Percentiles rank a stretch among this genome's conserved stretches.
Conservation (phyloP, 2,329 filamentous ascomycete species). For the Catunica adiposa region DNA sequence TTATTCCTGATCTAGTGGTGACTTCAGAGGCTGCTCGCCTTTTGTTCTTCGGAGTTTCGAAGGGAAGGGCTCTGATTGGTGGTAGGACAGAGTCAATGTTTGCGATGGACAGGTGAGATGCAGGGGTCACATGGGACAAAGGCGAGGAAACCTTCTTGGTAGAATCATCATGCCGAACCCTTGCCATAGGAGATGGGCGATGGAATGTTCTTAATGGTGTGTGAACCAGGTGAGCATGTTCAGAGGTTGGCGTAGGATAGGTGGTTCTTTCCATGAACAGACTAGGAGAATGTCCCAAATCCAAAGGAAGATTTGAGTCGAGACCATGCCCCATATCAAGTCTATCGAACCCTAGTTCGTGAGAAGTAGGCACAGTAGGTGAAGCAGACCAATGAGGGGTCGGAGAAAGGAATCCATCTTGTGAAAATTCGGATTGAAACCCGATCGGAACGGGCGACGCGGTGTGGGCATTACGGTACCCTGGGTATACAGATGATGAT, state of each 20-base stretch:
- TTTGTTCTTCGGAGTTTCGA: neutral
- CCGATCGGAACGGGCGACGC: constrained; percentile 9
- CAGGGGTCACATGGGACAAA: too few relatives aligned
- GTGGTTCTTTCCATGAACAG: too few relatives aligned
- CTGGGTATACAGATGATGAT: neutral
- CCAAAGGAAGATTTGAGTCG: neutral
- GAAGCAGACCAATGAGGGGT: neutral
- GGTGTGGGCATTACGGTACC: constrained; percentile 8
- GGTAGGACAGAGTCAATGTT: constrained; percentile 9
- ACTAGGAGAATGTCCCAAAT: neutral
- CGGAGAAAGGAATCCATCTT: neutral
- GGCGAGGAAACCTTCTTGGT: too few relatives aligned
- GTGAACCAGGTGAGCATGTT: too few relatives aligned
- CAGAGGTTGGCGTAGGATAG: too few relatives aligned
- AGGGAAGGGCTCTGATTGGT: constrained; percentile 11
- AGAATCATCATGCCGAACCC: neutral
- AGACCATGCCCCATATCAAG: neutral
- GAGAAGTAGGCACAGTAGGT: neutral
- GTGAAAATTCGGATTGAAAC: neutral
- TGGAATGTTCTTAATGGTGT: neutral
- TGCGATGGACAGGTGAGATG: too few relatives aligned
- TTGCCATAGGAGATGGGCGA: neutral
- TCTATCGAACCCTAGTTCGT: neutral
- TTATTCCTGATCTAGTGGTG: neutral
- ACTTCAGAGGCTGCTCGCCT: neutral